Conservation (phyloP, 345 rosid genomes). For the Moringa oleifera region DNA sequence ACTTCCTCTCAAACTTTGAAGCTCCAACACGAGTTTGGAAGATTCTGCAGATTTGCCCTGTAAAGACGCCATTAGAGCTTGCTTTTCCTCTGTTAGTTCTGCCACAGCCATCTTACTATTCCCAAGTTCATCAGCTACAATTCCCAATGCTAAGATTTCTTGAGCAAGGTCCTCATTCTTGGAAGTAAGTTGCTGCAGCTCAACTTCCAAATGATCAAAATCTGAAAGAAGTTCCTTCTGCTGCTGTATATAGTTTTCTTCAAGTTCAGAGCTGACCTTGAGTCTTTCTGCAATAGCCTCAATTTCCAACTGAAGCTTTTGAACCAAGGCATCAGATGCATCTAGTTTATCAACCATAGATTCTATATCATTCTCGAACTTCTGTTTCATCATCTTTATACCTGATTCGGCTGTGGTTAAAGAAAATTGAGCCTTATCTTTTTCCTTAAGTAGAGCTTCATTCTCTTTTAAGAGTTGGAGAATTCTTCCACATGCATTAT, state of each 20-base stretch:
- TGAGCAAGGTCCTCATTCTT: conserved; percentile 46
- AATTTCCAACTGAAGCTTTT: conserved; percentile 59
- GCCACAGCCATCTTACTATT: conserved; percentile 47
- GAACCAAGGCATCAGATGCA: conserved; percentile 36
- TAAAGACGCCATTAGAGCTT: conserved; percentile 40
- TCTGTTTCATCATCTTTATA: conserved; percentile 44
- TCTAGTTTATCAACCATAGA: conserved; percentile 42
- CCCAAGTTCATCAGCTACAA: conserved; percentile 47
- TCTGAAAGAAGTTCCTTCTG: conserved; percentile 48
- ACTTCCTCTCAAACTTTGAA: conserved; percentile 36
- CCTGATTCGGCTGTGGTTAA: conserved; percentile 47
- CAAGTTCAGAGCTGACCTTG: conserved; percentile 46
- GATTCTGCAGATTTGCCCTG: conserved; percentile 50
- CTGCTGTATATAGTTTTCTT: conserved; percentile 40
- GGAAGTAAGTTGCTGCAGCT: conserved; percentile 49
- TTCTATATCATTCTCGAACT: conserved; percentile 39
- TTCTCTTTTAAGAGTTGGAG: conserved; percentile 51
- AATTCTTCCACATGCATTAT: conserved; percentile 41
- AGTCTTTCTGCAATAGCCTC: conserved; percentile 52
- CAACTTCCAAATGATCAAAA: conserved; percentile 46
- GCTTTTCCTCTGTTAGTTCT: conserved; percentile 52
- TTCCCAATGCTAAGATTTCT: conserved; percentile 49
- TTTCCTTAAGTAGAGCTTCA: conserved; percentile 42
- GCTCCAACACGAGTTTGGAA: conserved; percentile 38
- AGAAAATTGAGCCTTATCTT: conserved; percentile 36